Evolutionary conservation across 345 rosid species (phyloP), one percentile per base, ranked within the genome.

Genomic region (Mercurialis annua): DNA sequence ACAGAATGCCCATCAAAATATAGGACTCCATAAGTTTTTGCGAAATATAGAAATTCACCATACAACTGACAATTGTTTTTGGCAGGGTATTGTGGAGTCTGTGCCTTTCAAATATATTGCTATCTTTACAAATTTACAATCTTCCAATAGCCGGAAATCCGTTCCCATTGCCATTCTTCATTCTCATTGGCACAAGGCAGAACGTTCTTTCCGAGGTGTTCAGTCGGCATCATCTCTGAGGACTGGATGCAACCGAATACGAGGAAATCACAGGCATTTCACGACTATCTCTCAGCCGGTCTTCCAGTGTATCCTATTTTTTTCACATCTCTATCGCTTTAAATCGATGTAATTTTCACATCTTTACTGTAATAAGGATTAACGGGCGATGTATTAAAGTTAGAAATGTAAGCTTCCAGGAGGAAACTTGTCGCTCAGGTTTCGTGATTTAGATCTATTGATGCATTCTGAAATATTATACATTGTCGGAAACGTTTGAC

Each of bases 161-260:
- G 81, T 92, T 92, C 61, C 98, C 97, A 10, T 67, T 90, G 76
- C 97, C 89, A 5, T 90, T 92, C 84, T 90, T 92, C 69, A 65
- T 92, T 46, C 90, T 92, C 60, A 81, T 88, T 68, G 76, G 84
- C 38, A 80, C 90, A 55, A 84, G 97, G 62, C 91, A 92, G 24
- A 73, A 86, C 61, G 38, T 88, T 57, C 84, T 92, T 30, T 95
- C 97, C 6, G 88, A 84, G 76, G 42, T 90, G 15, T 77, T 92
- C 64, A 64, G 40, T 5, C 81, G 73, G 0, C 71, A 62, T 27
- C 73, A 86, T 77, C 74, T 92, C 30, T 74, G 49, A 30, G 94
- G 87, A 64, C 82, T 92, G 4, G 96, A 92, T 71, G 98, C 92
- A 0, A 94, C 94, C 0, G 96, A 89, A 72, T 89, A 89, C 17